Base-by-base conservation (phyloP, 2,329 filamentous ascomycete species). In the Fusarium heterosporum region DNA sequence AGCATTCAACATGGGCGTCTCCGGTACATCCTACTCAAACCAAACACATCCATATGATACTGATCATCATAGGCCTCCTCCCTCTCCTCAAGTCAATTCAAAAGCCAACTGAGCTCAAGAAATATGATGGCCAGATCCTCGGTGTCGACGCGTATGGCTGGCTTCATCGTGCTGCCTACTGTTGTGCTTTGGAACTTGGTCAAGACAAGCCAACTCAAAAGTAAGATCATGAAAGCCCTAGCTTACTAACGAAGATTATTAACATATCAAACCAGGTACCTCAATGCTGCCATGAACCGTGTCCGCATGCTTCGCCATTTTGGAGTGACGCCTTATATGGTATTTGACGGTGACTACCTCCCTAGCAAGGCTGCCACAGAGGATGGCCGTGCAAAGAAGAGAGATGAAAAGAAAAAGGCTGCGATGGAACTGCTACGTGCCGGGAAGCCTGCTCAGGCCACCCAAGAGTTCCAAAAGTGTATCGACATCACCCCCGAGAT, bases 61-160 rank as follows among this genome's bases (percentile, higher is more conserved):
- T 78, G 43, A 78, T 52, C 50, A 36, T 48, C 1, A 30, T 56
- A 94, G 95, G 96, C 42, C 87, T 99, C 53, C 85, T 98, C 32
- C 93, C 93, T 36, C 85, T 98, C 61, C 88, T 99, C 63, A 98
- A 98, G 80, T 98, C 96, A 43, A 98, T 99, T 54, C 96, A 99
- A 61, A 93, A 92, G 75, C 91, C 92, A 75, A 91, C 88, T 49
- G 91, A 93, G 71, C 84, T 99, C 61, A 96, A 93, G 77, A 93
- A 93, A 74, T 97, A 92, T 78, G 82, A 87, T 13, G 96, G 95
- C 50, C 90, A 97, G 79, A 97, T 91, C 2, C 86, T 99, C 45
- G 96, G 92, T n/a, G 90, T 99, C 34, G 96, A 99, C 78, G 95
- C 92, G 57, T 99, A 99, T 84, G 96, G 95, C 77, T 99, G 96